Base-by-base conservation (phyloP, 192 early-diverging fungal species). In the Linnemannia elongata region DNA sequence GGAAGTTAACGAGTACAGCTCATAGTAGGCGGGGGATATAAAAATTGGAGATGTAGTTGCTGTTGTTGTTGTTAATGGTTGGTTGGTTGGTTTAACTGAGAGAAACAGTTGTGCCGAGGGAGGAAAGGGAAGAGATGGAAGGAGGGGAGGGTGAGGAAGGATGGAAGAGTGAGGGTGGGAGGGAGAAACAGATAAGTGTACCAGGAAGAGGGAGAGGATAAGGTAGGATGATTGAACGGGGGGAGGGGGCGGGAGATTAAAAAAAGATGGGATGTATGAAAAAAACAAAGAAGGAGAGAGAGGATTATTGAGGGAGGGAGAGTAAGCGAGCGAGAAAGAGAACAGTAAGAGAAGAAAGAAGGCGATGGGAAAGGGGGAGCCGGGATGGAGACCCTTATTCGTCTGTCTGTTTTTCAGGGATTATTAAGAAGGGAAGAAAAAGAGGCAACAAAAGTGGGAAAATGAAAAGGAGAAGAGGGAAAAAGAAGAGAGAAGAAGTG, bases 321-420 rank as follows among this genome's bases (percentile, higher is more conserved):
- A 15, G 27, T 20, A 70, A 22, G 74, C 7, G 47, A 27, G 55
- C 45, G 5, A 36, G 33, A 75, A 38, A 22, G 22, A 33, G 52
- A 52, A 49, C 6, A 35, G 45, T 20, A 30, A 42, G n/a, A 33
- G 33, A 33, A 45, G 73, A 30, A 20, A 6, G 73, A 45, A 4
- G 39, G 45, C 45, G 73, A 74, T 44, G 73, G 41, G 73, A 70
- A 39, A 39, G 69, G 13, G 69, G 60, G 60, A 33, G 30, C 60
- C 60, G 27, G 60, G 60, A 66, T 66, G 60, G 60, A 33, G 60
- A 66, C 60, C 60, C 60, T 33, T 66, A 66, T 52, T 52, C 49
- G 60, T 55, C 38, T 39, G 38, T 39, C 38, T 39, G 5, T 27
- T 7, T 66, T 30, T 33, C 60, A 66, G 60, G 60, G 60, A 66